Base-by-base conservation (phyloP, 2,329 filamentous ascomycete genomes). In the Penicillium sp. region DNA sequence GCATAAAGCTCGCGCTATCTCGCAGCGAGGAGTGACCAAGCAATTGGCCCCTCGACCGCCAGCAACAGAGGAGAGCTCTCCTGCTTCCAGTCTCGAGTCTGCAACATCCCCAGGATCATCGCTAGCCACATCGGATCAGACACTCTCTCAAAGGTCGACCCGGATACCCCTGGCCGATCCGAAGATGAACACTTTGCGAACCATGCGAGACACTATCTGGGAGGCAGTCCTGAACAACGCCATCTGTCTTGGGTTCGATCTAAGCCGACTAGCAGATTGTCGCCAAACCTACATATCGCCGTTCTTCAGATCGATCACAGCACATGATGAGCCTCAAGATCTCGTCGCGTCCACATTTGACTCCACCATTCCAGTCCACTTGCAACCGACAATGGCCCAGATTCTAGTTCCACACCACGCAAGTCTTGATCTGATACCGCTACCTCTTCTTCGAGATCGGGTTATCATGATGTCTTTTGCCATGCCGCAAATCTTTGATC, bases 371-470 rank as follows among this genome's bases (percentile, higher is more conserved):
- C 72, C 73, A 8, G 21, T 58, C 4, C 60, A 71, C 45, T 59
- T 76, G 0, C 69, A 61, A 17, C 73, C 73, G 2, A 75, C 72
- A 0, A 52, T 69, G 23, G 61, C 68, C 2, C 73, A 76, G 53
- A 66, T 75, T 9, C 56, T 75, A 9, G 60, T 70, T 34, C 68
- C 70, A 10, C 73, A 75, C 46, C 70, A 72, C 49, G 64, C 70
- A 0, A 66, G 66, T 24, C 51, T 75, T 10, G 73, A 75, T 46
- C 43, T 75, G 3, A 58, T 75, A 5, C 72, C 72, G 0, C 55
- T 74, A 7, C 71, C 72, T 0, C 29, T 45, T 1, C 55, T 75
- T 6, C 63, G 73, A 2, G 63, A 66, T 3, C 59, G 68, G 5
- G 68, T 64, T 2, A 71, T 74, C 34, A 63, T 66, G 23, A 47